Percentiles rank a stretch among this genome's conserved stretches.
Evolutionary conservation across 192 early-diverging fungal genomes (phyloP).

Genomic region (Coemansia guatemalensis): DNA sequence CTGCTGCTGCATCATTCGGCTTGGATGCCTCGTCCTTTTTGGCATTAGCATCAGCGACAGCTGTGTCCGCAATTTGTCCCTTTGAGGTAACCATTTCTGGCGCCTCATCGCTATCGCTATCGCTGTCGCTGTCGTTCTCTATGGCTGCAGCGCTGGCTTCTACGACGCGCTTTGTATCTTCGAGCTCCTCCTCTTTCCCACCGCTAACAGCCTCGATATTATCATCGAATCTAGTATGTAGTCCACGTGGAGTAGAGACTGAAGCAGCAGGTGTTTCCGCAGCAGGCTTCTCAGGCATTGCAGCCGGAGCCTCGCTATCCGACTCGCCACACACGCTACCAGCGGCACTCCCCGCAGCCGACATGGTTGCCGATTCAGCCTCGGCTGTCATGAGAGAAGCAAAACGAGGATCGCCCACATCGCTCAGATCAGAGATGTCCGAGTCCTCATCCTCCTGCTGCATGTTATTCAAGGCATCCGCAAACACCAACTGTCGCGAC

Average conservation of each 20-base stretch:
- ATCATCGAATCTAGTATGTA: slow-evolving; percentile 23
- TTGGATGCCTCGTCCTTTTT: slow-evolving; percentile 6
- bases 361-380: slow-evolving; percentile 28
- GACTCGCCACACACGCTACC: slow-evolving; percentile 19
- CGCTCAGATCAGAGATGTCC: slow-evolving; percentile 52
- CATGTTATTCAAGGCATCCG: slow-evolving; percentile 2
- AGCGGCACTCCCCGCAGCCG: slow-evolving; percentile 35
- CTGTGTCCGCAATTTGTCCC: not conserved
- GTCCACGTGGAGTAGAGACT: not conserved
- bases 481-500: slow-evolving; percentile 14
- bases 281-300: too few species aligned
- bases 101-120: slow-evolving; percentile 34
- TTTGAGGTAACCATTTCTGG: slow-evolving; percentile 43
- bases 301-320: slow-evolving; percentile 1
- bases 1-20: slow-evolving; percentile 4
- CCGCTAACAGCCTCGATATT: slow-evolving; percentile 16
- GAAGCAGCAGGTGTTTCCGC: too few species aligned
- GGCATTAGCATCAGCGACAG: not conserved
- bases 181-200: slow-evolving; percentile 9
- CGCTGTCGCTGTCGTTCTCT: slow-evolving; percentile 6
- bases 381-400: slow-evolving; percentile 38
- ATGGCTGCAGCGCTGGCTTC: not conserved
- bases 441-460: slow-evolving; percentile 7
- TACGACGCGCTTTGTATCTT: not conserved
- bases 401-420: slow-evolving; percentile 48